phyloP scores from a whole-genome alignment of 192 early-diverging fungal genomes.

The Linnemannia exigua region DNA sequence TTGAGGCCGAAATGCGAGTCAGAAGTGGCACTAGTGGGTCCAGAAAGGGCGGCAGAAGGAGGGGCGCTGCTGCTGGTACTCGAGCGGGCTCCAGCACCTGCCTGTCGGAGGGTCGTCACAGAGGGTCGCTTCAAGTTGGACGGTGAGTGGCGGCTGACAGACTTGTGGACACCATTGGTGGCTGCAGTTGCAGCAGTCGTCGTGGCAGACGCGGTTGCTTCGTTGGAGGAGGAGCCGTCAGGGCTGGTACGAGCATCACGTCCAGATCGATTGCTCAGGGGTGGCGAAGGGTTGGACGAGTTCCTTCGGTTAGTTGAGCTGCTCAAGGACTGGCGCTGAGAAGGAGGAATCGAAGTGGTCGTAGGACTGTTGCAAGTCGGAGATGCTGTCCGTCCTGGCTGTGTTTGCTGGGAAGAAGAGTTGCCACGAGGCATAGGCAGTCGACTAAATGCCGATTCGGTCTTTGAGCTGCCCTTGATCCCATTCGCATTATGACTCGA shows the following conservation, averaged over 20 bases:
- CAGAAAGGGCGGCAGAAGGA: not conserved
- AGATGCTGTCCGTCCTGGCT: constrained; percentile 17
- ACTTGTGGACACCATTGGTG: not conserved
- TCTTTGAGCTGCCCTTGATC: constrained; percentile 34
- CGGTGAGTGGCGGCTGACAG: not conserved
- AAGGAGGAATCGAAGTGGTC: constrained; percentile 19
- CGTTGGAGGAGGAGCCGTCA: constrained; percentile 13
- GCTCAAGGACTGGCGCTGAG: constrained; percentile 32
- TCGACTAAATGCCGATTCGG: constrained; percentile 44
- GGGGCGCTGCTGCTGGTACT: not conserved
- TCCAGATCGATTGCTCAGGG: constrained; percentile 15
- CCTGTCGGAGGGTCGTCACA: constrained; percentile 27
- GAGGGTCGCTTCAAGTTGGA: constrained; percentile 47
- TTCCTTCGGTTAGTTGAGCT: constrained; percentile 32
- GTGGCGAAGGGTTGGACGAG: constrained; percentile 43
- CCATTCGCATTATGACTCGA: no score
- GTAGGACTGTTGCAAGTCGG: constrained; percentile 23
- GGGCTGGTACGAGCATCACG: constrained; percentile 28
- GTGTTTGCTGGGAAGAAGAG: not conserved
- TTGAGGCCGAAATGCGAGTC: constrained; percentile 24
- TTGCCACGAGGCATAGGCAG: constrained; percentile 41
- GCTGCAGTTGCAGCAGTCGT: not conserved
- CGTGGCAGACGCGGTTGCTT: not conserved
- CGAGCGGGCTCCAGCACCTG: not conserved
- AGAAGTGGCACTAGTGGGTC: constrained; percentile 15